Evolutionary conservation across 176 grass and related monocot genomes (phyloP).

Genomic region (Musa beccarii): DNA sequence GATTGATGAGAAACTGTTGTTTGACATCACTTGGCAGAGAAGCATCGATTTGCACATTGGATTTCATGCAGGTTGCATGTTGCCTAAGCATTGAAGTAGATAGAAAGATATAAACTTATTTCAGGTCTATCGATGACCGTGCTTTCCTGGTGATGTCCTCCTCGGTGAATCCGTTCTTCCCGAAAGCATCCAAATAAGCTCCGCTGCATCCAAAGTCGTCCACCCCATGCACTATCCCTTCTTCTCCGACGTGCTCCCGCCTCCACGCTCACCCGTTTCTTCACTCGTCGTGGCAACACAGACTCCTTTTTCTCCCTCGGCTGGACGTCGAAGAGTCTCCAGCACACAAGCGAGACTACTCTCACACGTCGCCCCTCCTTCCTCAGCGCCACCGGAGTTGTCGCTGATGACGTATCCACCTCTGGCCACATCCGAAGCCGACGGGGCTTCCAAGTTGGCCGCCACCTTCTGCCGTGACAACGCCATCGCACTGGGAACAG

Average conservation of each 20-base stretch:
- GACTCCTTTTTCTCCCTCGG: constrained; percentile 2
- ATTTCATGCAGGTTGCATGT: too few species aligned
- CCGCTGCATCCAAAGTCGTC: constrained; percentile 8
- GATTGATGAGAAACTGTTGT: too few species aligned
- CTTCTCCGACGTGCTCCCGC: constrained; percentile 5
- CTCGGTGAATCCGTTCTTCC: background rate
- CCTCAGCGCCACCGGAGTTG: background rate
- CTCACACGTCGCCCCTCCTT: background rate
- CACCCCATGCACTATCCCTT: background rate
- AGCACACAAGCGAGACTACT: constrained; percentile 12
- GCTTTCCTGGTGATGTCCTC: background rate
- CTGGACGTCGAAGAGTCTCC: constrained; percentile 10
- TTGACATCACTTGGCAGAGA: too few species aligned
- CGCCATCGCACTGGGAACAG: background rate
- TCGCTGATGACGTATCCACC: constrained; percentile 6
- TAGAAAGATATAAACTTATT: too few species aligned
- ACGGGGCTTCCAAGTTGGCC: constrained; percentile 7
- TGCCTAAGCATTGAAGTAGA: too few species aligned
- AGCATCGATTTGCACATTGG: too few species aligned
- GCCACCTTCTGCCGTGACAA: constrained; percentile 11
- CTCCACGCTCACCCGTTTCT: constrained; percentile 1
- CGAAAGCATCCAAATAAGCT: background rate
- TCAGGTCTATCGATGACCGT: too few species aligned
- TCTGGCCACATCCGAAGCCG: background rate
- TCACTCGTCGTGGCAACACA: background rate